Evolutionary conservation across 306 rosid genomes (phyloP).

Genomic region (Hippophae tibetana): DNA sequence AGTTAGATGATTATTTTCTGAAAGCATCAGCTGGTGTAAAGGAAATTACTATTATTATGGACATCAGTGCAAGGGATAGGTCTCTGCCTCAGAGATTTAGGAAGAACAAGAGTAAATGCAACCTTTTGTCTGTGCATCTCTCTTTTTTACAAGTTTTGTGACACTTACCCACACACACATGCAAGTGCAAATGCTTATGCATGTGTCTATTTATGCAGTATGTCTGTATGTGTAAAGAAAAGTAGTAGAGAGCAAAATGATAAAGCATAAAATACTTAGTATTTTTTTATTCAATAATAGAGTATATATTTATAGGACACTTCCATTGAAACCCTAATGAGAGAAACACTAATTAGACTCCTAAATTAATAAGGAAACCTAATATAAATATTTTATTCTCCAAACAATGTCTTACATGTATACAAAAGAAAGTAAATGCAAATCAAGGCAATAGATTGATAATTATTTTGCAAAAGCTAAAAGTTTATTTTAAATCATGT

Average conservation of each 20-base stretch:
- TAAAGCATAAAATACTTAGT: too few species aligned
- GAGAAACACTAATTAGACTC: too few species aligned
- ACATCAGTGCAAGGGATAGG: slow-evolving; percentile 41
- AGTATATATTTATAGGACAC: too few species aligned
- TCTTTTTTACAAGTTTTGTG: slow-evolving; percentile 4
- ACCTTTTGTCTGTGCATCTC: slow-evolving; percentile 9
- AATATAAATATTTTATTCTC: too few species aligned
- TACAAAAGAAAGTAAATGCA: too few species aligned
- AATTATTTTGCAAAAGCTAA: background rate
- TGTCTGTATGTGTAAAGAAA: background rate
- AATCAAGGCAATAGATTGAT: background rate
- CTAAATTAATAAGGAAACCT: too few species aligned
- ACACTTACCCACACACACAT: background rate
- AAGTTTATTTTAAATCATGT: background rate
- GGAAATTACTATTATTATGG: slow-evolving; percentile 78
- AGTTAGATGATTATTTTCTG: slow-evolving; percentile 74
- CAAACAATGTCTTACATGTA: too few species aligned
- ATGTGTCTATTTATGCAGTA: background rate
- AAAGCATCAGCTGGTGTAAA: slow-evolving; percentile 65
- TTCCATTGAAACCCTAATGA: too few species aligned
- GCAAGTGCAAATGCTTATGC: background rate
- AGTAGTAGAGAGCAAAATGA: too few species aligned
- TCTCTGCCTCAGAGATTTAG: slow-evolving; percentile 38
- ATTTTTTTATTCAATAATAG: too few species aligned
- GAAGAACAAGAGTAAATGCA: slow-evolving; percentile 39